Conservation (phyloP, 2,329 filamentous ascomycete species). For the Venturia pyrina region DNA sequence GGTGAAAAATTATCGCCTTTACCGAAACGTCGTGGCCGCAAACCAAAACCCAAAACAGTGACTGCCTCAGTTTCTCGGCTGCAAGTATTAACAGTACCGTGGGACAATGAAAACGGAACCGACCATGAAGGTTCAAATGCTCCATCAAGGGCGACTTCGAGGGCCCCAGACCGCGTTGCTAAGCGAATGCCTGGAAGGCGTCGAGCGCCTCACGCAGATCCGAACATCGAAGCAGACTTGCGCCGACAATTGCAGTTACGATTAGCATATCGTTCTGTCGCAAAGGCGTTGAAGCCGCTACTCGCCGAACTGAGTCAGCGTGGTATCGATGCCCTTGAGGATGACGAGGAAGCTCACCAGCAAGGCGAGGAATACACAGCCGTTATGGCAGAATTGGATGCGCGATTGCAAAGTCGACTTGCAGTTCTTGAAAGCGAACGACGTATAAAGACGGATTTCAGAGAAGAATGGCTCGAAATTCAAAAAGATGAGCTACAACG, state of each 20-base stretch:
- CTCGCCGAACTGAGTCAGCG: constrained; percentile 56
- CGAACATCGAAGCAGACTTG: constrained; percentile 36
- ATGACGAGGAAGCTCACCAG: constrained; percentile 44
- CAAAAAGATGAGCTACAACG: constrained; percentile 25
- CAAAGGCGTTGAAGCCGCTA: constrained; percentile 52
- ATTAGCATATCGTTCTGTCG: constrained; percentile 52
- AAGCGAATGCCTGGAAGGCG: constrained; percentile 33
- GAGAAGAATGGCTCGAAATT: constrained; percentile 22
- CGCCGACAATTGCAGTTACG: constrained; percentile 56
- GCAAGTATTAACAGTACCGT: constrained; percentile 23
- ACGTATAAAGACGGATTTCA: constrained; percentile 27
- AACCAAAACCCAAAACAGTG: constrained; percentile 24
- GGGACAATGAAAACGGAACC: constrained; percentile 22
- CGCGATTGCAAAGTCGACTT: constrained; percentile 32
- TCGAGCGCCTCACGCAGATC: constrained; percentile 36
- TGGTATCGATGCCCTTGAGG: constrained; percentile 46
- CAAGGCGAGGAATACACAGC: constrained; percentile 43
- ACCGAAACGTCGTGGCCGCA: constrained; percentile 9
- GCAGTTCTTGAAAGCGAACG: constrained; percentile 28
- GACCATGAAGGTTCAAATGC: constrained; percentile 27
- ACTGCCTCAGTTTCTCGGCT: constrained; percentile 23
- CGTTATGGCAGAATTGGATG: constrained; percentile 43
- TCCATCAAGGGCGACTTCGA: constrained; percentile 13
- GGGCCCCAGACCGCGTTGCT: background rate
- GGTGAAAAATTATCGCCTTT: background rate